Percentiles rank a stretch among this genome's conserved stretches.
These are phyloP conservation scores for Kluyveromyces siamensis DNA, from an alignment of 805 yeast species.

Conservation along the genomic window DNA sequence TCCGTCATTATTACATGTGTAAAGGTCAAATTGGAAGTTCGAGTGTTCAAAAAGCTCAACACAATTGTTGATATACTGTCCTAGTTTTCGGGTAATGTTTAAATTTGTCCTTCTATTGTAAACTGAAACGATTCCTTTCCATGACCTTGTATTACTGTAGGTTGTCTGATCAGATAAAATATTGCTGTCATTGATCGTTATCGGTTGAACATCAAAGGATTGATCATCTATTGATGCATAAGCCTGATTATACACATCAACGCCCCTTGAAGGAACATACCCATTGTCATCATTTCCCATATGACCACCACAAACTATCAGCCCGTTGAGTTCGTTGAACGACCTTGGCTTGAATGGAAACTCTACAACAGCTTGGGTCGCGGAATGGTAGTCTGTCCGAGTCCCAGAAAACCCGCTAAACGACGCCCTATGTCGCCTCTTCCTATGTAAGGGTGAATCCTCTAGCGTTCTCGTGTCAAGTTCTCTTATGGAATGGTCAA, in stretches of 20 bases:
- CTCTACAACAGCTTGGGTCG: constrained; percentile 33
- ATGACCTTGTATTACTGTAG: constrained; percentile 25
- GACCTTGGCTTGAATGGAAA: constrained; percentile 66
- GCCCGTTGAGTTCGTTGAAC: constrained; percentile 47
- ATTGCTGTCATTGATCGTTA: constrained; percentile 21
- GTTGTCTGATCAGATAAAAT: constrained; percentile 22
- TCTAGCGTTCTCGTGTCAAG: constrained; percentile 28
- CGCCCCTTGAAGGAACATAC: constrained; percentile 6
- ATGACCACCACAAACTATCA: constrained; percentile 46
- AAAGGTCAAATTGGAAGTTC: constrained; percentile 41
- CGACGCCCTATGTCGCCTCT: constrained; percentile 4
- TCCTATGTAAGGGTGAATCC: neutral
- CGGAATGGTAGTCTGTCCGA: constrained; percentile 6
- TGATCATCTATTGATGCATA: constrained; percentile 3
- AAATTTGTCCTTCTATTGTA: constrained; percentile 42
- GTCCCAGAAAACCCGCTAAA: neutral
- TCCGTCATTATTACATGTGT: constrained; percentile 79
- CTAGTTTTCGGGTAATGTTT: constrained; percentile 48
- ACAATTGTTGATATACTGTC: constrained; percentile 77
- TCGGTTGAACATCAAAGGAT: constrained; percentile 15
- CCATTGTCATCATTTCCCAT: constrained; percentile 32
- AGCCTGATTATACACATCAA: neutral
- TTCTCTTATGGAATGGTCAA: constrained; percentile 41
- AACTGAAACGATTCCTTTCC: constrained; percentile 43
- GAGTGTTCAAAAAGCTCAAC: constrained; percentile 45